Evolutionary conservation across 2,329 filamentous ascomycete species (phyloP).

Genomic region (Pseudogymnoascus sp.): DNA sequence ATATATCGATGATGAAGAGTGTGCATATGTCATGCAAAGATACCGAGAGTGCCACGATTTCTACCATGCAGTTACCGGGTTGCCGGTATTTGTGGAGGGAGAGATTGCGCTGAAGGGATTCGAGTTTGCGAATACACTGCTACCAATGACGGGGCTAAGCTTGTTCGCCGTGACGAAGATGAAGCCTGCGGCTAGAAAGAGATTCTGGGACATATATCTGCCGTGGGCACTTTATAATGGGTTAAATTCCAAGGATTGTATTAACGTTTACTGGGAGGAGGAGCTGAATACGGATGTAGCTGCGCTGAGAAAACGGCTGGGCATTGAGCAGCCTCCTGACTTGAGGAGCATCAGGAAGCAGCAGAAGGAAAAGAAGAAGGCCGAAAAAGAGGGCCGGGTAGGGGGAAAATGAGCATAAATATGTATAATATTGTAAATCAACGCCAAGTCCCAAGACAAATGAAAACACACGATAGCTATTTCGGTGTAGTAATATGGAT

Average conservation of each 20-base stretch:
- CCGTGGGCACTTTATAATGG: slow-evolving; percentile 91
- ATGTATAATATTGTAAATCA: slow-evolving; percentile 5
- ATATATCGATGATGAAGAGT: slow-evolving; percentile 92
- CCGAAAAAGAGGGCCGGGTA: slow-evolving; percentile 40
- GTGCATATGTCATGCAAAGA: slow-evolving; percentile 96
- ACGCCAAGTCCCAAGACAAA: slow-evolving; percentile 5
- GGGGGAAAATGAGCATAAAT: slow-evolving; percentile 11
- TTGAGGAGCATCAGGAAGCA: slow-evolving; percentile 66
- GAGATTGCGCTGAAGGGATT: slow-evolving; percentile 97
- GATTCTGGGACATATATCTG: slow-evolving; percentile 68
- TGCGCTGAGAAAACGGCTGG: slow-evolving; percentile 63
- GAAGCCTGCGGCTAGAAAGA: slow-evolving; percentile 52
- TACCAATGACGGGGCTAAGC: slow-evolving; percentile 91
- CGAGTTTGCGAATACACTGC: slow-evolving; percentile 86
- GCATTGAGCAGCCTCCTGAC: slow-evolving; percentile 84
- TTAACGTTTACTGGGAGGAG: slow-evolving; percentile 98
- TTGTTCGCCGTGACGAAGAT: slow-evolving; percentile 61
- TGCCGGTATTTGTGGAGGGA: slow-evolving; percentile 88
- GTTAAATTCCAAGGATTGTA: slow-evolving; percentile 64
- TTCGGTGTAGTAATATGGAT: background rate
- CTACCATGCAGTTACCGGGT: slow-evolving; percentile 86
- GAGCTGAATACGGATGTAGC: slow-evolving; percentile 75
- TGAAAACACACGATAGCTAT: background rate
- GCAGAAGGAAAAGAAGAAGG: slow-evolving; percentile 60
- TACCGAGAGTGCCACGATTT: slow-evolving; percentile 98